phyloP scores from a whole-genome alignment of 192 early-diverging fungal genomes.

The Pilobolus umbonatus region DNA sequence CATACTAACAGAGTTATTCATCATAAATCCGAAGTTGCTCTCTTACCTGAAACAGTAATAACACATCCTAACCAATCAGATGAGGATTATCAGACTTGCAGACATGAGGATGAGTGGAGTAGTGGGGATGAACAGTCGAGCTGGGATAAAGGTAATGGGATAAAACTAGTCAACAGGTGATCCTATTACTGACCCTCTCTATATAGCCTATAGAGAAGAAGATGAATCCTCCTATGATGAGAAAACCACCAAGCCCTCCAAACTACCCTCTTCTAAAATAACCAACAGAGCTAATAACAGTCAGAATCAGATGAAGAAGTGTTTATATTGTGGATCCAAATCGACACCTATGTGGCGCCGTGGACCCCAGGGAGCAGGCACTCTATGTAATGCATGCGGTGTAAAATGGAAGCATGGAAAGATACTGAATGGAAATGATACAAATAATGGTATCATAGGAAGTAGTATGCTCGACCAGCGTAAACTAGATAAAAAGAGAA shows the following conservation, averaged over 20 bases:
- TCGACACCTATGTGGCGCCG: conserved; percentile 78
- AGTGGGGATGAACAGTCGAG: background rate
- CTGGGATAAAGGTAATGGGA: conserved; percentile 16
- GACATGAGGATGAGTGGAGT: conserved; percentile 6
- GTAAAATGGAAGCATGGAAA: conserved; percentile 84
- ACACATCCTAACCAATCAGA: conserved; percentile 6
- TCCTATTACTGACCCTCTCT: background rate
- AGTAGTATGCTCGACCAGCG: background rate
- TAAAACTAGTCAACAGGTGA: no score
- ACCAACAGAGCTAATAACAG: conserved; percentile 4
- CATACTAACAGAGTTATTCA: conserved; percentile 10
- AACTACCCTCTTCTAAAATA: background rate
- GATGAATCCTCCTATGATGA: conserved; percentile 6
- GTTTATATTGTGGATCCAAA: conserved; percentile 59
- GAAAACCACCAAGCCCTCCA: no score
- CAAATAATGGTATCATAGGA: background rate
- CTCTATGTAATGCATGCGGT: conserved; percentile 77
- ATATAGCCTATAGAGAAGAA: background rate
- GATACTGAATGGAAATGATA: conserved; percentile 42
- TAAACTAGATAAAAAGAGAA: conserved; percentile 14
- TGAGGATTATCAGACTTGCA: conserved; percentile 5
- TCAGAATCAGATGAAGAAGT: conserved; percentile 40
- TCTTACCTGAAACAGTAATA: conserved; percentile 12
- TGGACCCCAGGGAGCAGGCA: conserved; percentile 64
- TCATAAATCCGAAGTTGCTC: conserved; percentile 9